Conservation (phyloP, 805 yeast species). For the Candida nanaspora region DNA sequence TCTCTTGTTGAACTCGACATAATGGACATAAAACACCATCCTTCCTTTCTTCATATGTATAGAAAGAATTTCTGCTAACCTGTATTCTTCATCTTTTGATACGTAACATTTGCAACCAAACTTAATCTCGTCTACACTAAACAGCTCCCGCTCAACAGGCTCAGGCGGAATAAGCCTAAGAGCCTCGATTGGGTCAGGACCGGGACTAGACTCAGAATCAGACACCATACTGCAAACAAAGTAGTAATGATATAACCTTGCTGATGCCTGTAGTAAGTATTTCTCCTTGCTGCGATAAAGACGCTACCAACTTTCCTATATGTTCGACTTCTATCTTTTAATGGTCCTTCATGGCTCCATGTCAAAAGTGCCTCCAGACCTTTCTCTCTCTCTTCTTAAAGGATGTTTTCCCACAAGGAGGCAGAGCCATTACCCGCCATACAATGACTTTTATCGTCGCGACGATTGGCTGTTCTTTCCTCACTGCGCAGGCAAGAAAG, state of each 20-base stretch:
- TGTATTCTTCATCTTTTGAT: slow-evolving; percentile 67
- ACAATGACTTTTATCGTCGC: too few species aligned
- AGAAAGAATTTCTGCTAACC: slow-evolving; percentile 82
- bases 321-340: too few species aligned
- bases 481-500: too few species aligned
- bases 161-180: slow-evolving; percentile 24
- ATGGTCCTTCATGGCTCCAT: too few species aligned
- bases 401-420: too few species aligned
- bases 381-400: too few species aligned
- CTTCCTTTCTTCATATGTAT: slow-evolving; percentile 68
- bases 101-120: slow-evolving; percentile 82
- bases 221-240: slow-evolving; percentile 16
- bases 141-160: slow-evolving; percentile 19
- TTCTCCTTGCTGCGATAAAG: too few species aligned
- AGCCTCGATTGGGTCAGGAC: slow-evolving; percentile 22
- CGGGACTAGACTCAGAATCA: slow-evolving; percentile 18
- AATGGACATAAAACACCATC: slow-evolving; percentile 85
- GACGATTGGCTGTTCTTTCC: too few species aligned
- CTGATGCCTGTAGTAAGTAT: too few species aligned
- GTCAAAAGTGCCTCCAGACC: too few species aligned
- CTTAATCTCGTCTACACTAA: slow-evolving; percentile 40
- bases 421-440: too few species aligned
- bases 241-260: background rate
- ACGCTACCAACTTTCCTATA: too few species aligned
- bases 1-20: slow-evolving; percentile 90